Percentiles rank a stretch among this genome's conserved stretches.
These are phyloP conservation scores for Aspergillus transmontanensis DNA, from an alignment of 2,329 filamentous ascomycete species.

Conservation along the genomic window DNA sequence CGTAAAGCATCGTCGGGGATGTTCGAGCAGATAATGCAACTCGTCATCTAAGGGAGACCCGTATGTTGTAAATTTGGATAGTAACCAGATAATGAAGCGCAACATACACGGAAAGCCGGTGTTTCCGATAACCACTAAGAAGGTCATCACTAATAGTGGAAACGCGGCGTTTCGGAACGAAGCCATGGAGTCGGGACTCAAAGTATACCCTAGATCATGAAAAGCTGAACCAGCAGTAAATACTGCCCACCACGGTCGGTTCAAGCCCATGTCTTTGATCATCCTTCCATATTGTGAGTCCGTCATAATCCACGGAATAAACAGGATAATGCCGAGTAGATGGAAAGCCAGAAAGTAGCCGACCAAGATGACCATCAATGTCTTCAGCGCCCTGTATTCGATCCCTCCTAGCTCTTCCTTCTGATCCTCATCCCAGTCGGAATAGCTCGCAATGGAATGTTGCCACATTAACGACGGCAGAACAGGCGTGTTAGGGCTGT, in stretches of 20 bases:
- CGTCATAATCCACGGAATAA: conserved; percentile 76
- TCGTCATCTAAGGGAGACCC: conserved; percentile 79
- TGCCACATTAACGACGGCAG: conserved; percentile 91
- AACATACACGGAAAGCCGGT: conserved; percentile 92
- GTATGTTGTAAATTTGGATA: conserved; percentile 65
- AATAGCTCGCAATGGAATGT: conserved; percentile 86
- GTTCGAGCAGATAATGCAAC: conserved; percentile 82
- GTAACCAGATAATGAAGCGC: conserved; percentile 83
- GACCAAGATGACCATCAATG: conserved; percentile 72
- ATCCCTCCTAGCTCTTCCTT: conserved; percentile 91
- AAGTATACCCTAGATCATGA: conserved; percentile 85
- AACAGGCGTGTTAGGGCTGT: conserved; percentile 33
- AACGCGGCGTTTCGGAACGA: conserved; percentile 77
- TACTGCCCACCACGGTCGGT: conserved; percentile 79
- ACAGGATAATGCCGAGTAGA: conserved; percentile 67
- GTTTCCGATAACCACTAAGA: conserved; percentile 88
- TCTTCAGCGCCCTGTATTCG: conserved; percentile 87
- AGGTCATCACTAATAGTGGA: conserved; percentile 73
- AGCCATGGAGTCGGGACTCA: conserved; percentile 89
- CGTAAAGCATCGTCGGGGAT: conserved; percentile 92
- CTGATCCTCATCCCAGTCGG: conserved; percentile 84
- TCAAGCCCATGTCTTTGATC: conserved; percentile 61
- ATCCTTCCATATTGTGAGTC: conserved; percentile 63
- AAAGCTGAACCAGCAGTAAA: conserved; percentile 86
- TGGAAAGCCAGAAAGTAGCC: conserved; percentile 81